phyloP scores from a whole-genome alignment of 768 basidiomycete species.

The Leccinum barrowsii region DNA sequence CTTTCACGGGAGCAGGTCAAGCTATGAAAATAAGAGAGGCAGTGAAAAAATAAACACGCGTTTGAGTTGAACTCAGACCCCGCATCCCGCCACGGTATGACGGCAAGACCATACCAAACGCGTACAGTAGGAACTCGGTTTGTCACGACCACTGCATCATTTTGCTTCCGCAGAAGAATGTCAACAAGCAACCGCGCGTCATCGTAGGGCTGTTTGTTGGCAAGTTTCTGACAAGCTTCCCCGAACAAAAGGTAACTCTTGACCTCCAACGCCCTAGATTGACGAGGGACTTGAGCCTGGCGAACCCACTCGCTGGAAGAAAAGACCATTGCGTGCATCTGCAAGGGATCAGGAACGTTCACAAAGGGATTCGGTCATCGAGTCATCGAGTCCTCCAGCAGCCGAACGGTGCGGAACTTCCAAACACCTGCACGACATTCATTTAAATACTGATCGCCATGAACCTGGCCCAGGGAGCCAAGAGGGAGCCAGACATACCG shows the following conservation, averaged over 20 bases:
- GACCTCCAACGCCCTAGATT: background rate
- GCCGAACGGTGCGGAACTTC: conserved; percentile 3
- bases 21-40: background rate
- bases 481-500: background rate
- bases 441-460: background rate
- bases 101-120: conserved; percentile 28
- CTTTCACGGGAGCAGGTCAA: conserved; percentile 1
- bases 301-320: background rate
- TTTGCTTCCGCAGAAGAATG: conserved; percentile 14
- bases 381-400: background rate
- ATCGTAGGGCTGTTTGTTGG: background rate
- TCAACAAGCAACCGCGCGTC: background rate
- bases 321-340: background rate
- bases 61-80: conserved; percentile 18
- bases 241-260: conserved; percentile 5
- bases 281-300: background rate
- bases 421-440: background rate
- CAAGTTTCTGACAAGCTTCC: background rate
- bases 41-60: conserved; percentile 8
- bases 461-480: background rate
- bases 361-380: background rate
- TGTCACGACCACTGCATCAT: conserved; percentile 12
- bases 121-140: conserved; percentile 15
- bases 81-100: conserved; percentile 24
- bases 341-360: background rate